Percentiles rank a stretch among this genome's conserved stretches.
phyloP scores from a whole-genome alignment of 371 early-diverging fungal genomes.

The Parasitella parasitica region DNA sequence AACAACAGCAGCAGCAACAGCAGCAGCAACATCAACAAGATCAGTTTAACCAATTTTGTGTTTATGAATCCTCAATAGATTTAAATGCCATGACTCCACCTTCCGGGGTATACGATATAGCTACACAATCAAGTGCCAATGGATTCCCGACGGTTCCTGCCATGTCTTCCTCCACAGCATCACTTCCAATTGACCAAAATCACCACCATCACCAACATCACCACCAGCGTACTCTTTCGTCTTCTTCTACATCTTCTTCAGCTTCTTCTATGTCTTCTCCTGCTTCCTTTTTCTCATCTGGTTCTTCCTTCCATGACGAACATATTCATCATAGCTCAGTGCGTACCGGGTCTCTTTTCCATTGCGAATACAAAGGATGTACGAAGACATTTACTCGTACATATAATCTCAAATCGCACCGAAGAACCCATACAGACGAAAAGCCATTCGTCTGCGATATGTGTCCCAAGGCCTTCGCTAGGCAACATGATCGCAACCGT shows the following conservation, averaged over 20 bases:
- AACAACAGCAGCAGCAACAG: neutral
- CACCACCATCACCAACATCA: neutral
- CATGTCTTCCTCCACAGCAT: neutral
- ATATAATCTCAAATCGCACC: conserved; percentile 80
- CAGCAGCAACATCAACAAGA: neutral
- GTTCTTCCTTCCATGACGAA: conserved; percentile 1
- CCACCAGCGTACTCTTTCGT: neutral
- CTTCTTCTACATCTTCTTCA: neutral
- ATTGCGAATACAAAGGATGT: conserved; percentile 54
- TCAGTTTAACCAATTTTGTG: neutral
- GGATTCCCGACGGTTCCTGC: neutral
- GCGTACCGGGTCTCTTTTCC: neutral
- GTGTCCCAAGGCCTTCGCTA: conserved; percentile 64
- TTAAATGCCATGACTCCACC: neutral
- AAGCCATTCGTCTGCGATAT: conserved; percentile 64
- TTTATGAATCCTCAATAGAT: neutral
- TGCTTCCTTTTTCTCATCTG: neutral
- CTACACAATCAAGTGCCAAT: neutral
- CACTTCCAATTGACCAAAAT: neutral
- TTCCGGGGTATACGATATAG: neutral
- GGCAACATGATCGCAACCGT: conserved; percentile 79
- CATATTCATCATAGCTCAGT: neutral
- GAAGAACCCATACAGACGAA: conserved; percentile 73
- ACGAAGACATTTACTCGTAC: conserved; percentile 75
- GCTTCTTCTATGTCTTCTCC: neutral